These are phyloP conservation scores for Annulohypoxylon moriforme DNA, from an alignment of 495 filamentous ascomycete genomes.

Conservation along the genomic window DNA sequence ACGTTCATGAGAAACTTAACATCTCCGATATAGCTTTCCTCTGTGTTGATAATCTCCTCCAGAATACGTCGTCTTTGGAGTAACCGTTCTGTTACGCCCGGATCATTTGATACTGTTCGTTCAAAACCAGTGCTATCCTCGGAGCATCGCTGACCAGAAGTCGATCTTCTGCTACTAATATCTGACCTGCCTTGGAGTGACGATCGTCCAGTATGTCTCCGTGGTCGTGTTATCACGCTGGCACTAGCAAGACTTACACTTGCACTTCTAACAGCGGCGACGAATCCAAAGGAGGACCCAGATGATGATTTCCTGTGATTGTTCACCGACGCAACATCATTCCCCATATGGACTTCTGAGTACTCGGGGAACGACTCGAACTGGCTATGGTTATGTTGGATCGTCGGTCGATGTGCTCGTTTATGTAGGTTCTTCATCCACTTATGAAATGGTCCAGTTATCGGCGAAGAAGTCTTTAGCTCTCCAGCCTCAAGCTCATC, in stretches of 20 bases:
- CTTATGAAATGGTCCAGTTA: slow-evolving; percentile 61
- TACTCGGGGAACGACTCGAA: slow-evolving; percentile 61
- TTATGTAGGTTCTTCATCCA: slow-evolving; percentile 69
- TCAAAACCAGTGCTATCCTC: slow-evolving; percentile 72
- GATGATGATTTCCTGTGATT: slow-evolving; percentile 71
- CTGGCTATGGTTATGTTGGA: slow-evolving; percentile 40
- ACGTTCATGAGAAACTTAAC: slow-evolving; percentile 88
- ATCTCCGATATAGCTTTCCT: slow-evolving; percentile 89
- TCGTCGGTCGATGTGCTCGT: slow-evolving; percentile 57
- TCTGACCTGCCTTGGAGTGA: slow-evolving; percentile 68
- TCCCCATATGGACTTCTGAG: slow-evolving; percentile 53
- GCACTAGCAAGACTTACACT: slow-evolving; percentile 76
- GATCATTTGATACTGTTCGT: slow-evolving; percentile 68
- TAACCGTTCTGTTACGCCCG: slow-evolving; percentile 75
- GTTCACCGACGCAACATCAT: slow-evolving; percentile 39
- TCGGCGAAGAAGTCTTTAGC: slow-evolving; percentile 22
- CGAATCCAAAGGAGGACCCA: slow-evolving; percentile 76
- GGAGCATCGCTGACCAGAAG: slow-evolving; percentile 68
- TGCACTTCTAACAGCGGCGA: slow-evolving; percentile 80
- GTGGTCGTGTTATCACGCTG: slow-evolving; percentile 71
- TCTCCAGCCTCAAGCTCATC: slow-evolving; percentile 22
- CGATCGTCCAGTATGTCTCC: slow-evolving; percentile 61
- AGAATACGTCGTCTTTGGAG: slow-evolving; percentile 79
- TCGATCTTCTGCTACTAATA: slow-evolving; percentile 70
- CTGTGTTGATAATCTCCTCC: slow-evolving; percentile 84